These are phyloP conservation scores for Hyparrhenia diplandra DNA, from an alignment of 176 grass and related monocot species.

Conservation along the genomic window DNA sequence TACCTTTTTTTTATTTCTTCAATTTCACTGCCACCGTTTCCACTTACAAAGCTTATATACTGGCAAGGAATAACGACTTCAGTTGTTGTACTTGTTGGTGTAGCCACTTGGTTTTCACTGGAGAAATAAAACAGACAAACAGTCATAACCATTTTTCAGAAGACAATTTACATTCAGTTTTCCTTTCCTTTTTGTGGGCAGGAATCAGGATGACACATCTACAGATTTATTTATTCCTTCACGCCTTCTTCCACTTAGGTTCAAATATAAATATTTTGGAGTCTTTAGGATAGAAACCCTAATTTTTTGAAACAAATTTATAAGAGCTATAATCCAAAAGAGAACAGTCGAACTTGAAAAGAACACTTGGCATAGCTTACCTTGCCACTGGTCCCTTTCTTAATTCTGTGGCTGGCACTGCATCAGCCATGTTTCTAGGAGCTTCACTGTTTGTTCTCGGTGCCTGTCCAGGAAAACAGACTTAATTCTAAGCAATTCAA, in stretches of 20 bases:
- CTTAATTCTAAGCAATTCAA: constrained; percentile 16
- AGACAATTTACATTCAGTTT: background rate
- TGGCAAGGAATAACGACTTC: constrained; percentile 63
- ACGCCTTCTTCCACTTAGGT: background rate
- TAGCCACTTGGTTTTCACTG: constrained; percentile 46
- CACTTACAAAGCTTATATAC: constrained; percentile 52
- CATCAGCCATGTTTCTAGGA: constrained; percentile 36
- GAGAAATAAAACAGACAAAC: constrained; percentile 24
- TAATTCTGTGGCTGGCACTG: constrained; percentile 33
- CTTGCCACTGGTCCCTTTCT: constrained; percentile 38
- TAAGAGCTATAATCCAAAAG: background rate
- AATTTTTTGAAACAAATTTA: background rate
- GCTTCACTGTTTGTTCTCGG: constrained; percentile 22
- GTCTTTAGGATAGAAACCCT: background rate
- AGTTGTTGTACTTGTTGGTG: constrained; percentile 43
- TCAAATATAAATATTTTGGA: background rate
- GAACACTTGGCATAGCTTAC: constrained; percentile 26
- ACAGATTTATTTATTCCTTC: constrained; percentile 5
- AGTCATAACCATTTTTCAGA: background rate
- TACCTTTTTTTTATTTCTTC: constrained; percentile 63
- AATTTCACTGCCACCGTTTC: constrained; percentile 51
- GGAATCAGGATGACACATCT: background rate
- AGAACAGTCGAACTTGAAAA: background rate
- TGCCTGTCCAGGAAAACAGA: constrained; percentile 34
- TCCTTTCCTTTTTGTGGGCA: background rate